Base-by-base conservation (phyloP, 768 basidiomycete genomes). In the Tephrocybe rancida region DNA sequence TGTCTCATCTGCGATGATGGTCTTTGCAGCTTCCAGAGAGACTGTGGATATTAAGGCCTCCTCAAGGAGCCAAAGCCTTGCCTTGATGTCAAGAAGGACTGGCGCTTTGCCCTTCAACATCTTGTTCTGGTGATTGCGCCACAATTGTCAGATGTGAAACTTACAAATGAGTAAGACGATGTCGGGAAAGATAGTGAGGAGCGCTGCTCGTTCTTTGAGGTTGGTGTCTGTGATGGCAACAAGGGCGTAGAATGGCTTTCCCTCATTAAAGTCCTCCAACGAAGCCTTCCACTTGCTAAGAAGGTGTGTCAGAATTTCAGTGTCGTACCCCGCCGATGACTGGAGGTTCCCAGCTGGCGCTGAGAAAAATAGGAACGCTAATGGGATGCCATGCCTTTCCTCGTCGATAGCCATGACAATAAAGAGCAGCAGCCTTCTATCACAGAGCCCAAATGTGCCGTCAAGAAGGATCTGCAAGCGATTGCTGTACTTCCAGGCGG, bases 341-440 rank as follows among this genome's bases (percentile, higher is more conserved):
- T 45, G 45, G 34, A n/a, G 50, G 29, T 57, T 57, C 41, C 44
- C 44, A 27, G 44, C 29, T 26, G 44, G 44, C 27, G 26, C 44
- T 8, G 44, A 45, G 18, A 45, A 73, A 2, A 73, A 47, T 48
- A 73, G 63, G 25, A 72, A 57, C 0, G 67, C 70, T 35, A 73
- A 42, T 0, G 70, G 72, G 27, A 73, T 49, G 1, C 70, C 72
- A 7, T 64, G 46, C 1, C 50, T 38, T 8, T 64, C 35, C 24
- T 63, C 60, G 55, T 73, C 65, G 13, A 71, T 43, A 10, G 52
- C 70, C 56, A 73, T 58, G 1, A 58, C 63, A 55, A 73, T 72
- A 44, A 68, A 71, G 1, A 72, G 56, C 1, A 73, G 60, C 1
- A 70, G 50, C n/a, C 56, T 42, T 0, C 58, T 34, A 1, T 44